Evolutionary conservation across 768 basidiomycete genomes (phyloP).

Genomic region (Termitomyces sp.): DNA sequence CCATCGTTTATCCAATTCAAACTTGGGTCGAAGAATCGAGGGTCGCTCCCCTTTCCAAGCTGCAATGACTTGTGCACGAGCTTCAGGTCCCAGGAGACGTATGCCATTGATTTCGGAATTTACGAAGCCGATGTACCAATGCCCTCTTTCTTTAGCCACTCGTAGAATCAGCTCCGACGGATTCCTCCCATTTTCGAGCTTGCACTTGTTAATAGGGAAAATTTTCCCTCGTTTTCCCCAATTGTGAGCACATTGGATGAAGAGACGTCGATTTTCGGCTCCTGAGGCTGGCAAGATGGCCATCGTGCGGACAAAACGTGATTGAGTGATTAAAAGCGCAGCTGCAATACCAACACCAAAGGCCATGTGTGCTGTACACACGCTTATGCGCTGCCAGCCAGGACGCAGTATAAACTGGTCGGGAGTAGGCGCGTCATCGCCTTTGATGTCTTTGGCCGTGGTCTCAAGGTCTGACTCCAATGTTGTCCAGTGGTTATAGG

Average conservation of each 20-base stretch:
- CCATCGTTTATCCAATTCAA: slow-evolving; percentile 17
- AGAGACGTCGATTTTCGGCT: slow-evolving; percentile 18
- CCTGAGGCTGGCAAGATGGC: slow-evolving; percentile 18
- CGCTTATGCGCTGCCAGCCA: slow-evolving; percentile 25
- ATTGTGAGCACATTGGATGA: slow-evolving; percentile 27
- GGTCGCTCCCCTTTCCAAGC: slow-evolving; percentile 20
- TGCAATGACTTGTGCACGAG: slow-evolving; percentile 20
- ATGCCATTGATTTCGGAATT: slow-evolving; percentile 21
- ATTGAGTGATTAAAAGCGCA: slow-evolving; percentile 22
- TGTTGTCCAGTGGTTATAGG: slow-evolving; percentile 27
- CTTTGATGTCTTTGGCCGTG: slow-evolving; percentile 12
- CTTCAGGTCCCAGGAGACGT: slow-evolving; percentile 11
- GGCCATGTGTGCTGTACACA: slow-evolving; percentile 22
- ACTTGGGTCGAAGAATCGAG: slow-evolving; percentile 2
- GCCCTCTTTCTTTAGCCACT: slow-evolving; percentile 22
- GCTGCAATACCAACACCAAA: slow-evolving; percentile 24
- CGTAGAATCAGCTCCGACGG: slow-evolving; percentile 25
- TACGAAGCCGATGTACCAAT: slow-evolving; percentile 27
- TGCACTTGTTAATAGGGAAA: slow-evolving; percentile 21
- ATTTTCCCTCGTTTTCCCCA: slow-evolving; percentile 18
- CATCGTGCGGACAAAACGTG: slow-evolving; percentile 26
- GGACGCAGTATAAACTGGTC: slow-evolving; percentile 24
- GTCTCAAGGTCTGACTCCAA: slow-evolving; percentile 18
- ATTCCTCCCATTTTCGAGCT: slow-evolving; percentile 24
- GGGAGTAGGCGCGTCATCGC: slow-evolving; percentile 3